Evolutionary conservation across 768 basidiomycete genomes (phyloP).

Genomic region (Xerocomellus intermedius): DNA sequence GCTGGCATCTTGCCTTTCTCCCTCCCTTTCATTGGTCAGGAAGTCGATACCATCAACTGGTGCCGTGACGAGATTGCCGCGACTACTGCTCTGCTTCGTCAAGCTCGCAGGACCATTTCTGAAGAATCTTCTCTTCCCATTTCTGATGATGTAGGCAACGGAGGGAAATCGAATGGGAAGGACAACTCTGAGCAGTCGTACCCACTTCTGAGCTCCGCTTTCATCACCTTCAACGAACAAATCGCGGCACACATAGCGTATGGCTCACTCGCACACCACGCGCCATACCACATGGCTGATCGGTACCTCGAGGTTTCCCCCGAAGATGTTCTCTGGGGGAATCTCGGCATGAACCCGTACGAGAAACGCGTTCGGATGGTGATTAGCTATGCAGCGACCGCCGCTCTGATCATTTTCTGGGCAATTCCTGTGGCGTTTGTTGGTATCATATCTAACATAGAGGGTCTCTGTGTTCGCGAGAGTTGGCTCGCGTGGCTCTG

Average conservation of each 20-base stretch:
- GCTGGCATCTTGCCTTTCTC: constrained; percentile 51
- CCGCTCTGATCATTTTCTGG: constrained; percentile 84
- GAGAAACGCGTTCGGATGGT: constrained; percentile 67
- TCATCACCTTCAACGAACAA: constrained; percentile 90
- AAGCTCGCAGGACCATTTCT: constrained; percentile 38
- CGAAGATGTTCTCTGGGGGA: constrained; percentile 88
- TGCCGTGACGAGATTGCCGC: constrained; percentile 67
- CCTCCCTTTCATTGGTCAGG: constrained; percentile 71
- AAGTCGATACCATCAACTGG: constrained; percentile 95
- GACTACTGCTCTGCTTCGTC: constrained; percentile 52
- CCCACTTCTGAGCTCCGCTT: constrained; percentile 68
- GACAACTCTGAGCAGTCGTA: constrained; percentile 37
- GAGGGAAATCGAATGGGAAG: constrained; percentile 7
- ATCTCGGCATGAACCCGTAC: constrained; percentile 87
- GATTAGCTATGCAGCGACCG: constrained; percentile 72
- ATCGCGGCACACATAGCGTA: constrained; percentile 89
- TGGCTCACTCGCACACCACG: constrained; percentile 73
- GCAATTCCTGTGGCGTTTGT: constrained; percentile 85
- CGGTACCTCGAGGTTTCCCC: constrained; percentile 83
- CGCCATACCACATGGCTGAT: constrained; percentile 76
- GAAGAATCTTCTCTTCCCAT: constrained; percentile 13
- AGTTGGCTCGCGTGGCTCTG: constrained; percentile 86
- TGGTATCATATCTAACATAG: constrained; percentile 81
- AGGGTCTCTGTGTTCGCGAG: constrained; percentile 59
- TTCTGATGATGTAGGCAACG: constrained; percentile 26